These are phyloP conservation scores for Dactylellina sp. DNA, from an alignment of 2,329 filamentous ascomycete species.

Conservation along the genomic window DNA sequence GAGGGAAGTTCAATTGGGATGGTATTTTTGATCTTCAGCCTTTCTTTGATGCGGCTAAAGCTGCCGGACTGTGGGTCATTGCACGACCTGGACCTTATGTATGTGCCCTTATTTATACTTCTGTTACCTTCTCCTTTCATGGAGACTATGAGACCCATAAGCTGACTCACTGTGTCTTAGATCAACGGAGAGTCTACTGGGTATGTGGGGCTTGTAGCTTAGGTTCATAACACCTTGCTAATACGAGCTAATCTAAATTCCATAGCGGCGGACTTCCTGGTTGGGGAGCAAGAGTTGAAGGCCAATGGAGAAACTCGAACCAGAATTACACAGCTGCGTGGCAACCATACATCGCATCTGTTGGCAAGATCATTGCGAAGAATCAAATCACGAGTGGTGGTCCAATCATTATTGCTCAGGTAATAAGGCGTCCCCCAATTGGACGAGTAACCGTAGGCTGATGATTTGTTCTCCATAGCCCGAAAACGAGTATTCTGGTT, in stretches of 20 bases:
- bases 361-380: constrained; percentile 76
- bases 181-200: constrained; percentile 58
- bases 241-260: no score
- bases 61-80: constrained; percentile 81
- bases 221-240: no score
- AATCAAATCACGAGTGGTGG: constrained; percentile 86
- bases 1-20: constrained; percentile 75
- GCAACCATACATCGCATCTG: constrained; percentile 70
- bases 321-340: constrained; percentile 59
- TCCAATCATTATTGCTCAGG: constrained; percentile 79
- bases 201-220: constrained; percentile 11
- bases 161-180: constrained; percentile 44
- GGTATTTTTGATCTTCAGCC: constrained; percentile 78
- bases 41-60: constrained; percentile 79
- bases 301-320: constrained; percentile 58
- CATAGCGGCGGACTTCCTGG: constrained; percentile 82
- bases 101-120: constrained; percentile 15
- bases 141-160: no score
- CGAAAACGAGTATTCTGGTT: constrained; percentile 79
- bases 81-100: constrained; percentile 65
- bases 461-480: constrained; percentile 63
- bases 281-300: constrained; percentile 73
- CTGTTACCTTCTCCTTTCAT: no score
- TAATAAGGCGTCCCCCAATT: constrained; percentile 5
- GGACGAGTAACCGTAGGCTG: neutral